Evolutionary conservation across 1,284 basidiomycete genomes (phyloP), one percentile per base, ranked within the genome.

Genomic region (Cryptococcus sp.): DNA sequence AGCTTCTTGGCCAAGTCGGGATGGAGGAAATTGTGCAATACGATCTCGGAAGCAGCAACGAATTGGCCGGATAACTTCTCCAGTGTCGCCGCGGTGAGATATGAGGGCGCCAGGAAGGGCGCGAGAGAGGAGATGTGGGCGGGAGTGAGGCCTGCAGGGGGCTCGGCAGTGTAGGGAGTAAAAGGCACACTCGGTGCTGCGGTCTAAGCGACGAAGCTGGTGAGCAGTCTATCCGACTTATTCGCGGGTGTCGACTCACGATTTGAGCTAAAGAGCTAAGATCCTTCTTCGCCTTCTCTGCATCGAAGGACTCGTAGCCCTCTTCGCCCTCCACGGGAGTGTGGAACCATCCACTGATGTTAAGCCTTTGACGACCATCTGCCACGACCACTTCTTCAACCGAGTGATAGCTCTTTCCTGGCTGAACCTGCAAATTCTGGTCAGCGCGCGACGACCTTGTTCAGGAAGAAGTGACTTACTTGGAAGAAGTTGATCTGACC

Each of bases 271-370:
- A 65, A 15, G 75, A 76, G 50, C 71, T 73, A 37, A 76, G 62
- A 19, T 73, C 84, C 74, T 93, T 88, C 75, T 93, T 86, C 62
- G 86, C 83, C 19, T 89, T 91, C 72, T 85, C 89, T 77, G 86
- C 86, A 73, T 79, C 70, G 62, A 78, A 65, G 58, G 77, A 78
- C 53, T 86, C 83, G 73, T 90, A 93, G 0, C 91, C 93, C 50
- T 92, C 88, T 76, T 99, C 95, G 19, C 90, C 93, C 63, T 89
- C 86, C 71, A 95, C 87, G 0, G 91, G 88, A 19, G 88, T 86
- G 76, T 99, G 95, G 82, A 95, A 96, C 93, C 95, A 99, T 7
- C 95, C 95, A 64, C 89, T 93, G 67, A 99, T 90, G 69, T 91
- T 93, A 61, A 98, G 79, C 46, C 92, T 80, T 73, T 87, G 83